These are phyloP conservation scores for Lentinula guzmanii DNA, from an alignment of 768 basidiomycete species.

Conservation along the genomic window DNA sequence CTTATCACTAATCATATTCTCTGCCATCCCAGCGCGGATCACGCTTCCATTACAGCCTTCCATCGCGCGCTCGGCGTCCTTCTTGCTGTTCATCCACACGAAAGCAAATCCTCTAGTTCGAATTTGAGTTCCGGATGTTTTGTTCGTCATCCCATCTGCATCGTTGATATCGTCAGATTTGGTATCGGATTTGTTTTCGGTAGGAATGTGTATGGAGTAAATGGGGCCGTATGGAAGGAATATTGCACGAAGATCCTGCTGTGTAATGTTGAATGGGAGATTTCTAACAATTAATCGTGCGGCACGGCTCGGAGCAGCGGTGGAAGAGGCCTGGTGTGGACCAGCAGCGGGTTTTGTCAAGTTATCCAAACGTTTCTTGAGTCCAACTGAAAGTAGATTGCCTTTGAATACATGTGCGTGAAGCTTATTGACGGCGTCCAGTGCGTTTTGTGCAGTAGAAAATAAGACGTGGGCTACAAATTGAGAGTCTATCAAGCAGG, in stretches of 20 bases:
- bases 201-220: constrained; percentile 77
- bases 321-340: constrained; percentile 23
- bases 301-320: constrained; percentile 54
- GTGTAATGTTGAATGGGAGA: constrained; percentile 76
- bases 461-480: constrained; percentile 68
- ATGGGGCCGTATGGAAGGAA: constrained; percentile 90
- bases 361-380: constrained; percentile 80
- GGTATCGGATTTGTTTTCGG: constrained; percentile 21
- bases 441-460: constrained; percentile 57
- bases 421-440: constrained; percentile 68
- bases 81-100: constrained; percentile 85
- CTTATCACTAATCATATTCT: constrained; percentile 49
- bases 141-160: background rate
- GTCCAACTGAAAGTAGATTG: constrained; percentile 72
- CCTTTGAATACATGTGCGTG: constrained; percentile 95
- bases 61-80: constrained; percentile 80
- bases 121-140: constrained; percentile 17
- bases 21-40: constrained; percentile 58
- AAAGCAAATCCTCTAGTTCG: constrained; percentile 85
- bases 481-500: too few relatives aligned
- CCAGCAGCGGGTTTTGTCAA: constrained; percentile 40
- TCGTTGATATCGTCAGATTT: constrained; percentile 17
- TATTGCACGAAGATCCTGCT: constrained; percentile 76
- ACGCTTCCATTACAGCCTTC: constrained; percentile 74
- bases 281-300: constrained; percentile 90